These are phyloP conservation scores for Boletus rufocinnamomeus DNA, from an alignment of 768 basidiomycete genomes.

Conservation along the genomic window DNA sequence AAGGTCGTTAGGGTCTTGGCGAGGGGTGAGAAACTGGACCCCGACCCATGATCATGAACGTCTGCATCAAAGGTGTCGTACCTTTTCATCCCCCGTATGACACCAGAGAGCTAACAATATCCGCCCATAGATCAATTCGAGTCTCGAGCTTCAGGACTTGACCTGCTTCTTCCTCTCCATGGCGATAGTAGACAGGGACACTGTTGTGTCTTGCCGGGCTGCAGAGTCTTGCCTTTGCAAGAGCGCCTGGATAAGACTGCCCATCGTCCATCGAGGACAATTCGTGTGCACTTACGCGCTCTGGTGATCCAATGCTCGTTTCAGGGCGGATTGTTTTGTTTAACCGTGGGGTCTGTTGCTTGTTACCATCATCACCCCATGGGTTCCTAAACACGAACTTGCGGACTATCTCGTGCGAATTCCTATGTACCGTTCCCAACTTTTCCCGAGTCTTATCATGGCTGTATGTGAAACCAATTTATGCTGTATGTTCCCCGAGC, in stretches of 20 bases:
- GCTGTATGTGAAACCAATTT: constrained; percentile 14
- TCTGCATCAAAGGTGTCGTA: constrained; percentile 15
- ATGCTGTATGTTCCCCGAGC: constrained; percentile 2
- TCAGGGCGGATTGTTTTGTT: constrained; percentile 26
- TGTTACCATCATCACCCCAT: constrained; percentile 16
- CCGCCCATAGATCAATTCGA: constrained; percentile 11
- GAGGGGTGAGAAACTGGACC: constrained; percentile 82
- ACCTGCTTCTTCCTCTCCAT: constrained; percentile 20
- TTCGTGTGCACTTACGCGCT: constrained; percentile 29
- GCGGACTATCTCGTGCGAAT: constrained; percentile 33
- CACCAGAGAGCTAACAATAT: background rate
- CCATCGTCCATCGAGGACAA: constrained; percentile 26
- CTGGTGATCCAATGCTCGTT: constrained; percentile 20
- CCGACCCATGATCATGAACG: constrained; percentile 31
- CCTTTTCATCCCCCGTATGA: background rate
- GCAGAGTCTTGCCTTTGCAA: constrained; percentile 24
- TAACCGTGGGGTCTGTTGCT: constrained; percentile 17
- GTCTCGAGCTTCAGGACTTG: constrained; percentile 23
- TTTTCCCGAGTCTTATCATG: constrained; percentile 14
- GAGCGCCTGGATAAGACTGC: constrained; percentile 20
- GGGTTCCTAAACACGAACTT: constrained; percentile 15
- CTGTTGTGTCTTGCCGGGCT: constrained; percentile 27
- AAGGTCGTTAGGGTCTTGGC: constrained; percentile 79
- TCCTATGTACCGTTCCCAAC: constrained; percentile 27
- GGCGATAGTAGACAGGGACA: constrained; percentile 25